A percentile compares a stretch with the other conserved stretches of the same genome.
These are phyloP conservation scores for Triglochin maritima DNA, from an alignment of 106 monocot genomes.

Conservation along the genomic window DNA sequence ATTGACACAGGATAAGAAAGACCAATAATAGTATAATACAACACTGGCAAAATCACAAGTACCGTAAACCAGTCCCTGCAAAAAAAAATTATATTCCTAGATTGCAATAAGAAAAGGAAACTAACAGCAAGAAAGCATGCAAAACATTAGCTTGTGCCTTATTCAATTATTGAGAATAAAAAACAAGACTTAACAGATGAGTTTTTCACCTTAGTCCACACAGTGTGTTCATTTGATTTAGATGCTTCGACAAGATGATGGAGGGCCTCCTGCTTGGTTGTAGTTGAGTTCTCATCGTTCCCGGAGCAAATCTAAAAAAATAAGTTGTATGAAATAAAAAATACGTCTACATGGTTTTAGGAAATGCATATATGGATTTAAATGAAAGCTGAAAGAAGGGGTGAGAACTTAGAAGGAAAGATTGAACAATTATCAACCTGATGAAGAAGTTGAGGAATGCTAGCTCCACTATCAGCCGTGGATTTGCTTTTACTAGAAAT, in stretches of 20 bases:
- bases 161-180: background rate
- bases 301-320: conserved; percentile 53
- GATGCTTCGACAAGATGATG: conserved; percentile 66
- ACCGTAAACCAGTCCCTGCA: no score
- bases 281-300: conserved; percentile 40
- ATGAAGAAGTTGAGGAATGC: conserved; percentile 91
- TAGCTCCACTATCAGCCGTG: conserved; percentile 36
- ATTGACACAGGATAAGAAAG: no score
- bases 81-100: no score
- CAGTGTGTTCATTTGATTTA: conserved; percentile 50
- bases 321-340: background rate
- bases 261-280: conserved; percentile 56
- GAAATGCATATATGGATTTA: background rate
- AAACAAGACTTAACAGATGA: background rate
- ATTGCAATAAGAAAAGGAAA: no score
- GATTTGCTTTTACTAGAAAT: conserved; percentile 26
- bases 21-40: no score
- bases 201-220: conserved; percentile 79
- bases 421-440: conserved; percentile 26
- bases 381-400: background rate
- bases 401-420: background rate
- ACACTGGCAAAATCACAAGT: no score
- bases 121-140: no score
- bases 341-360: background rate
- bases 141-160: no score